Evolutionary conservation across 257 asterid genomes (phyloP).

Genomic region (Forsythia viridissima): DNA sequence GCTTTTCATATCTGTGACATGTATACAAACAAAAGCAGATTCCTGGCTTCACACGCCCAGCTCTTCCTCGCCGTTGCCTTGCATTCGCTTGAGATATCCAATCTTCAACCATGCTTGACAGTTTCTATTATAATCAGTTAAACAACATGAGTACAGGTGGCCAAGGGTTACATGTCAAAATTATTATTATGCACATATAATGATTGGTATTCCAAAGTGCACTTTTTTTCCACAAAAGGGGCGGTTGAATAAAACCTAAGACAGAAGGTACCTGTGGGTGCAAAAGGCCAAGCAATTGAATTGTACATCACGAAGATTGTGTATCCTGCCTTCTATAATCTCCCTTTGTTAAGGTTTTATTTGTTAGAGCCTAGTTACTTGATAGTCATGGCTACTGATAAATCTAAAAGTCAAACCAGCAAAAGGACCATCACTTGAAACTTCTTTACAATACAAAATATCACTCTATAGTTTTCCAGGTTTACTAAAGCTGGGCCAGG

Average conservation of each 20-base stretch:
- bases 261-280: constrained; percentile 4
- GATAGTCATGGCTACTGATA: neutral
- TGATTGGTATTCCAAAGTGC: constrained; percentile 5
- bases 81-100: constrained; percentile 99
- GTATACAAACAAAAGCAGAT: constrained; percentile 93
- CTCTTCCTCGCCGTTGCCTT: constrained; percentile 98
- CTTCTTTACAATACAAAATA: too few species aligned
- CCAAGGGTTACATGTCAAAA: constrained; percentile 7
- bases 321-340: neutral
- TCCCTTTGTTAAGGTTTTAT: neutral
- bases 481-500: neutral
- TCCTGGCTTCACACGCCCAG: constrained; percentile 99
- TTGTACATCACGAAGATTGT: neutral
- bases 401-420: neutral
- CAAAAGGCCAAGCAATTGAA: constrained; percentile 5
- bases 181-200: neutral
- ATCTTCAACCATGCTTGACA: constrained; percentile 98
- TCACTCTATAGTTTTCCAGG: constrained; percentile 1
- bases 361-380: neutral
- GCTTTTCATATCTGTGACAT: constrained; percentile 73
- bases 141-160: neutral
- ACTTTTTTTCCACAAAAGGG: neutral
- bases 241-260: neutral
- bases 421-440: neutral
- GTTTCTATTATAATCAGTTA: constrained; percentile 55